Percentiles rank a stretch among this genome's conserved stretches.
Conservation (phyloP, 225 moss, liverwort and hornwort species). For the Bryum argenteum region DNA sequence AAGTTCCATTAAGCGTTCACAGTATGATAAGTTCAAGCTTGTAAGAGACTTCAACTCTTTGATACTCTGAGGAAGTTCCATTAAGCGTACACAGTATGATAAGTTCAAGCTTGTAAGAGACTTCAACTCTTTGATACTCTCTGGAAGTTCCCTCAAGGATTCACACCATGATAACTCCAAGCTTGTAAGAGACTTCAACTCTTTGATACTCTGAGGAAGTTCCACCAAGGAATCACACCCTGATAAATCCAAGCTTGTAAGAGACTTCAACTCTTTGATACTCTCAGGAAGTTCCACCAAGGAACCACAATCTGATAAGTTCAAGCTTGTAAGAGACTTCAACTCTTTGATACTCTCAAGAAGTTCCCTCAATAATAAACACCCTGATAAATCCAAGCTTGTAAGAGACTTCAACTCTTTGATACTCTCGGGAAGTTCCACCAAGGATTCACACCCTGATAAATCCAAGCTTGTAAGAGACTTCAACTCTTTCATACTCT, state of each 20-base stretch:
- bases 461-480: not conserved
- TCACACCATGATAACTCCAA: not conserved
- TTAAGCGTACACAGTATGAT: not conserved
- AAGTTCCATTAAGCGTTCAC: not conserved
- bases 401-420: not conserved
- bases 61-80: not conserved
- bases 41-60: not conserved
- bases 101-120: too few species aligned
- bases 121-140: too few species aligned
- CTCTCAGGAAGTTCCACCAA: not conserved
- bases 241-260: not conserved
- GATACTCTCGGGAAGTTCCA: not conserved
- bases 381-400: not conserved
- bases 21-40: fast-evolving
- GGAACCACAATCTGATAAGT: not conserved
- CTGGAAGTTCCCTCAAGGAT: too few species aligned
- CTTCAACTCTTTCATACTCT: not conserved
- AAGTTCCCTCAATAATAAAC: too few species aligned
- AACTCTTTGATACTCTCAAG: not conserved
- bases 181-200: not conserved
- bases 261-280: not conserved
- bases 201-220: not conserved
- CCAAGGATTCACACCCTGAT: not conserved
- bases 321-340: not conserved
- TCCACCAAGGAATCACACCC: not conserved